A percentile compares a stretch with the other conserved stretches of the same genome.
These are phyloP conservation scores for Linnemannia elongata DNA, from an alignment of 192 early-diverging fungal genomes.

Conservation along the genomic window DNA sequence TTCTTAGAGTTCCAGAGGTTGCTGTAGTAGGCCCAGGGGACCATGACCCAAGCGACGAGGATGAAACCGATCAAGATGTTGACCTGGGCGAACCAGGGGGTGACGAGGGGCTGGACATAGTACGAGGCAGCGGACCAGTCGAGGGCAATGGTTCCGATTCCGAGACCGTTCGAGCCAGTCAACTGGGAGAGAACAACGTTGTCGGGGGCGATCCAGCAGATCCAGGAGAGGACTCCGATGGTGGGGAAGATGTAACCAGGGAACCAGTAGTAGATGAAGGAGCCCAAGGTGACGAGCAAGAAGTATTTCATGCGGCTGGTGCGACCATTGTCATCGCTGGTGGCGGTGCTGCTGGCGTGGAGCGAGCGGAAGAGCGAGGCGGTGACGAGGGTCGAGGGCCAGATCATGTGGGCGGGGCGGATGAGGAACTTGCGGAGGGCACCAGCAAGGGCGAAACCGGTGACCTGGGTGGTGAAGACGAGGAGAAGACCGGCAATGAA, in stretches of 20 bases:
- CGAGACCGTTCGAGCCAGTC: constrained; percentile 64
- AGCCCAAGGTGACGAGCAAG: constrained; percentile 62
- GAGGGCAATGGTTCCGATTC: constrained; percentile 68
- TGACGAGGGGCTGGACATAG: constrained; percentile 58
- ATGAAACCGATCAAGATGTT: constrained; percentile 68
- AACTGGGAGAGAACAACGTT: constrained; percentile 61
- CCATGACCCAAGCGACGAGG: constrained; percentile 65
- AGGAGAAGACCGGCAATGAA: constrained; percentile 67
- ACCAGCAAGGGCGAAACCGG: constrained; percentile 71
- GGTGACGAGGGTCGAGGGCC: constrained; percentile 63
- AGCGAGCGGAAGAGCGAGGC: constrained; percentile 62
- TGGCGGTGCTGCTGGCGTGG: constrained; percentile 15
- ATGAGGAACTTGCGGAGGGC: constrained; percentile 65
- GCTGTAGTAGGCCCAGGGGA: constrained; percentile 64
- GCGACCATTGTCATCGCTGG: constrained; percentile 13
- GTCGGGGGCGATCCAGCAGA: constrained; percentile 65
- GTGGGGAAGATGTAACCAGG: constrained; percentile 69
- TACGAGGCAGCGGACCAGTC: constrained; percentile 70
- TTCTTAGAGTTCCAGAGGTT: constrained; percentile 64
- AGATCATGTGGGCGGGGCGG: constrained; percentile 66
- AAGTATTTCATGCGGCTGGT: constrained; percentile 72
- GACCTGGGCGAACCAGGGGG: constrained; percentile 60
- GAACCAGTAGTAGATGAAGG: constrained; percentile 72
- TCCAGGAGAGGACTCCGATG: constrained; percentile 63
- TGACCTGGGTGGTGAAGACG: constrained; percentile 65